Base-by-base conservation (phyloP, 306 rosid species). In the Quercus parvula region DNA sequence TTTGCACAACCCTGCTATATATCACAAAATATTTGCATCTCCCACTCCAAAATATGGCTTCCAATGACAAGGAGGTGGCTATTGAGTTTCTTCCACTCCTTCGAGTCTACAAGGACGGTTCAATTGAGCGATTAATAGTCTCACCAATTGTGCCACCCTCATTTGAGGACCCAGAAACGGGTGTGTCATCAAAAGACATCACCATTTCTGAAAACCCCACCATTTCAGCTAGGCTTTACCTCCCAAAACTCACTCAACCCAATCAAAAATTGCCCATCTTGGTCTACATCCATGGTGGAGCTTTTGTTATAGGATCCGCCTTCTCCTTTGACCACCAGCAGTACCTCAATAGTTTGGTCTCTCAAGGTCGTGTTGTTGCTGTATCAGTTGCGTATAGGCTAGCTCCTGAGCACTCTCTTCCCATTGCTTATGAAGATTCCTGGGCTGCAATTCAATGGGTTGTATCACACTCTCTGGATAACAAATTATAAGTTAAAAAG, bases 251-350 rank as follows among this genome's bases (percentile, higher is more conserved):
- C 5, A 56, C 56, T 31, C 13, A 49, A 44, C 44, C 61, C 12
- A 25, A 76, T 67, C 56, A 78, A 2, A 86, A 86, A 18, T 20
- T 83, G 9, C 86, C 89, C 33, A 73, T 86, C 82, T 56, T 79
- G 1, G 70, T 86, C n/a, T 83, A 86, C 77, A 79, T 79, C 27
- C 86, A 86, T 2, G 89, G 78, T 1, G 85, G 89, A 0, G 89
- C 70, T 1, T 86, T 86, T n/a, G 83, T 82, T 44, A 71, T 82
- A 1, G 89, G 83, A 70, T 86, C 87, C 1, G 75, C 85, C 8
- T 86, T 83, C 62, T 80, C 85, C 18, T 74, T 15, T 30, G 78
- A 79, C 18, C 76, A 86, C 69, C 7, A 83, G 15, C 46, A 9
- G 17, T 63, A 63, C 20, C 57, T 76, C 38, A 76, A 46, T 49